Percentiles rank a stretch among this genome's conserved stretches.
phyloP scores from a whole-genome alignment of 31 red algal species.

The Odonthalia washingtoniensis region DNA sequence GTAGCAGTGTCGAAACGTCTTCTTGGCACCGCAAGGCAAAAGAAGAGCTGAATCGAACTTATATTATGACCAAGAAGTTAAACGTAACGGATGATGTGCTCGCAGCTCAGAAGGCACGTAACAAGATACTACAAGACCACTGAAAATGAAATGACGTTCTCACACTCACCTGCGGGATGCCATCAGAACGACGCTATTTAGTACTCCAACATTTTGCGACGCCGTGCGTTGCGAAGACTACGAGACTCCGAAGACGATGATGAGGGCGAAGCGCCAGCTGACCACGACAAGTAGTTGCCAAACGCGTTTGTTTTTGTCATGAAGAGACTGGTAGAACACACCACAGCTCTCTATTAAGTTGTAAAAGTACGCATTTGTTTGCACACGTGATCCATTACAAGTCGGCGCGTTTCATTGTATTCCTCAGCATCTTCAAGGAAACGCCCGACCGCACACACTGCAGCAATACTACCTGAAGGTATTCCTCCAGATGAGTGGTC shows the following conservation, averaged over 20 bases:
- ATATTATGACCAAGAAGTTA: background rate
- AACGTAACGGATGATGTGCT: background rate
- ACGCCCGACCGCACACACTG: background rate
- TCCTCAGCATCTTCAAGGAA: background rate
- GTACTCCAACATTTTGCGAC: conserved; percentile 10
- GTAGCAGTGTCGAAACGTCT: background rate
- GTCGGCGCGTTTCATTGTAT: background rate
- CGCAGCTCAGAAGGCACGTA: conserved; percentile 20
- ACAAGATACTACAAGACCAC: background rate
- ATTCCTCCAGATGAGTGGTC: too few relatives aligned
- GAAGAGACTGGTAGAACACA: too few relatives aligned
- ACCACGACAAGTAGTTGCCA: background rate
- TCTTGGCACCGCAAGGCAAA: conserved; percentile 13
- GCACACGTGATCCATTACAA: conserved; percentile 32
- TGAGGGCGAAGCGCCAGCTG: background rate
- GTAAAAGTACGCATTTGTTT: background rate
- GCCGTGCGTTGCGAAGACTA: background rate
- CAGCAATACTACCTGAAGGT: background rate
- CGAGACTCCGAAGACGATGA: conserved; percentile 17
- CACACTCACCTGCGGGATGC: conserved; percentile 18
- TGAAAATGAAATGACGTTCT: background rate
- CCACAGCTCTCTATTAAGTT: background rate
- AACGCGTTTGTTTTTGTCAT: conserved; percentile 16
- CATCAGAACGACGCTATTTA: background rate
- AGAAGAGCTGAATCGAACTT: background rate